Percentiles rank a stretch among this genome's conserved stretches.
These are phyloP conservation scores for Fonsecaea pugnacius DNA, from an alignment of 2,329 filamentous ascomycete genomes.

Conservation along the genomic window DNA sequence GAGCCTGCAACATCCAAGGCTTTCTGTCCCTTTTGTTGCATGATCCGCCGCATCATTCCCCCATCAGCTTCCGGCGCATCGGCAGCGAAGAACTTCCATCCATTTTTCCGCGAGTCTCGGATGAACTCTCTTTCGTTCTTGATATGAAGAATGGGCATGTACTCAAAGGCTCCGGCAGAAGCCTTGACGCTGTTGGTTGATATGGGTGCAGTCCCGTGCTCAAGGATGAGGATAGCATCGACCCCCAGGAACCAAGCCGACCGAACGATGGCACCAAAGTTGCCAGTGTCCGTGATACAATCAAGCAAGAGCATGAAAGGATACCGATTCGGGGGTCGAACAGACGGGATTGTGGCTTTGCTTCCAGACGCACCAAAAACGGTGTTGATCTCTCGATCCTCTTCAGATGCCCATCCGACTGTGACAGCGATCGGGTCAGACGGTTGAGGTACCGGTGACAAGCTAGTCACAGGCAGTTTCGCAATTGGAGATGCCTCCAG, in stretches of 20 bases:
- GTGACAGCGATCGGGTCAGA: conserved; percentile 62
- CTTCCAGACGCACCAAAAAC: conserved; percentile 36
- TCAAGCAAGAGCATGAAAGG: conserved; percentile 52
- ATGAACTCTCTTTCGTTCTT: conserved; percentile 72
- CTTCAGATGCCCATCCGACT: conserved; percentile 70
- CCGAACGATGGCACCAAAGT: conserved; percentile 85
- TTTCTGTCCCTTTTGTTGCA: conserved; percentile 12
- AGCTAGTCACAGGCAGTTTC: conserved; percentile 65
- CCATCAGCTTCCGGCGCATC: conserved; percentile 52
- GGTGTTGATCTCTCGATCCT: conserved; percentile 77
- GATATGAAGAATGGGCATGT: conserved; percentile 73
- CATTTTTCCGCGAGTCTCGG: conserved; percentile 65
- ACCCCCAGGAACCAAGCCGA: conserved; percentile 90
- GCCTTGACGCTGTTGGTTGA: conserved; percentile 82
- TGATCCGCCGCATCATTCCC: conserved; percentile 4
- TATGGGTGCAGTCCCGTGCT: conserved; percentile 72
- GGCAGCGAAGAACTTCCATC: conserved; percentile 84
- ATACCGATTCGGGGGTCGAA: conserved; percentile 38
- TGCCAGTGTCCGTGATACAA: conserved; percentile 76
- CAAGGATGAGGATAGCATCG: conserved; percentile 78
- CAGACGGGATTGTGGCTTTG: conserved; percentile 23
- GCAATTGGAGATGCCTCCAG: conserved; percentile 86
- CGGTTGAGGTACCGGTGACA: conserved; percentile 58
- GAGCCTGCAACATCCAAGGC: conserved; percentile 39
- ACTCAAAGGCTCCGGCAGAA: conserved; percentile 84